These are phyloP conservation scores for Ogataea trehaloabstinens DNA, from an alignment of 805 yeast genomes.

Conservation along the genomic window DNA sequence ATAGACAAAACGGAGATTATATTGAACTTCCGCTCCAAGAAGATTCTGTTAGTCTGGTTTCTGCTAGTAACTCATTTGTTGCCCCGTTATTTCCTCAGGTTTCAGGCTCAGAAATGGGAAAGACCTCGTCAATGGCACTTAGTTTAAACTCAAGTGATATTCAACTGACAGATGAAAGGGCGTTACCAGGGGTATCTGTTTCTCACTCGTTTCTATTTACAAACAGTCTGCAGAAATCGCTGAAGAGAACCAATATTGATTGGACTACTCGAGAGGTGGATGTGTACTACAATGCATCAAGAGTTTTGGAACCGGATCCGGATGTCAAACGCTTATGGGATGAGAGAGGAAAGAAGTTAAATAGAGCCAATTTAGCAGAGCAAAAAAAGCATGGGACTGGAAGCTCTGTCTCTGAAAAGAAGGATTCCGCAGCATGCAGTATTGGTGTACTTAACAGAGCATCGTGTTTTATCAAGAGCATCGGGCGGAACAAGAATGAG, in stretches of 20 bases:
- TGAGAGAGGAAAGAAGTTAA: constrained; percentile 36
- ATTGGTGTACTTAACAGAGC: constrained; percentile 1
- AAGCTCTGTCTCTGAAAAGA: not conserved
- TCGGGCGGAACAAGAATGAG: not conserved
- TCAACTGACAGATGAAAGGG: constrained; percentile 26
- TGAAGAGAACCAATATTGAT: constrained; percentile 30
- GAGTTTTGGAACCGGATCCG: constrained; percentile 44
- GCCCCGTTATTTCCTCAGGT: not conserved
- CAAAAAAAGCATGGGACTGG: constrained; percentile 5
- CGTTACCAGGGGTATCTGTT: constrained; percentile 20
- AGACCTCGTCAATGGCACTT: constrained; percentile 1
- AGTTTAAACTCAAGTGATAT: constrained; percentile 18
- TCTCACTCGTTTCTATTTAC: constrained; percentile 4
- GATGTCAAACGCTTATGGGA: constrained; percentile 54
- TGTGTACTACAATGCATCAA: constrained; percentile 42
- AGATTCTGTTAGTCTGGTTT: constrained; percentile 7
- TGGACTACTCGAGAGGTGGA: constrained; percentile 64
- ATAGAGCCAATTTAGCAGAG: constrained; percentile 16
- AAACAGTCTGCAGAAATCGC: constrained; percentile 11
- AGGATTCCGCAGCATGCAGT: not conserved
- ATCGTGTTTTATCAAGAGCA: not conserved
- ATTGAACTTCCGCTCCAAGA: constrained; percentile 20
- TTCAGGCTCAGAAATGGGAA: not conserved
- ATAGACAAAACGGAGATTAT: constrained; percentile 18
- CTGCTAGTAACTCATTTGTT: not conserved